phyloP scores from a whole-genome alignment of 345 rosid species.

The Punica granatum region DNA sequence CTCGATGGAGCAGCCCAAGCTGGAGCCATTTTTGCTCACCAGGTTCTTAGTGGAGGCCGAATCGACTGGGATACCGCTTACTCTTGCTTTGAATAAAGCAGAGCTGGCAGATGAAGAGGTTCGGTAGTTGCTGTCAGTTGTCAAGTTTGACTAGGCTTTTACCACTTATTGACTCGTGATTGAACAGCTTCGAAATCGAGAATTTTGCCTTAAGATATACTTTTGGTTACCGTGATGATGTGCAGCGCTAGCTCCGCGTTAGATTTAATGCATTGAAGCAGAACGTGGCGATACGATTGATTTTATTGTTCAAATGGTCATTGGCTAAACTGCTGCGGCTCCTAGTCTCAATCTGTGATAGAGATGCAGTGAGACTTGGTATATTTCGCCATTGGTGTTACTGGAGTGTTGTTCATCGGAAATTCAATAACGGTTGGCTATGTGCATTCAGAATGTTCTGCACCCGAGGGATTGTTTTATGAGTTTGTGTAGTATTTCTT shows the following conservation, averaged over 20 bases:
- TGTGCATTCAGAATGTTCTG: not conserved
- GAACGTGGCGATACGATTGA: not conserved
- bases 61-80: slow-evolving; percentile 67
- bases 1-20: slow-evolving; percentile 39
- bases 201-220: not conserved
- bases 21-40: slow-evolving; percentile 70
- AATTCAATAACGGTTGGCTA: not conserved
- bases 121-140: slow-evolving; percentile 2
- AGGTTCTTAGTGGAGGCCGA: slow-evolving; percentile 89
- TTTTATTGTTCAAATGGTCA: not conserved
- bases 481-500: not conserved
- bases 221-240: too few species aligned
- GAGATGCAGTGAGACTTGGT: not conserved
- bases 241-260: too few species aligned
- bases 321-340: not conserved
- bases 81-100: slow-evolving; percentile 68
- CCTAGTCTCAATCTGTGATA: not conserved
- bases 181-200: not conserved
- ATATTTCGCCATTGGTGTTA: not conserved
- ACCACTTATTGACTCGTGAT: not conserved
- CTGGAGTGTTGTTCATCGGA: not conserved
- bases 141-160: not conserved
- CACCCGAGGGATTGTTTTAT: not conserved
- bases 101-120: slow-evolving; percentile 73
- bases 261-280: too few species aligned